Percentiles rank a stretch among this genome's conserved stretches.
These are phyloP conservation scores for Ilyonectria robusta DNA, from an alignment of 2,329 filamentous ascomycete genomes.

Conservation along the genomic window DNA sequence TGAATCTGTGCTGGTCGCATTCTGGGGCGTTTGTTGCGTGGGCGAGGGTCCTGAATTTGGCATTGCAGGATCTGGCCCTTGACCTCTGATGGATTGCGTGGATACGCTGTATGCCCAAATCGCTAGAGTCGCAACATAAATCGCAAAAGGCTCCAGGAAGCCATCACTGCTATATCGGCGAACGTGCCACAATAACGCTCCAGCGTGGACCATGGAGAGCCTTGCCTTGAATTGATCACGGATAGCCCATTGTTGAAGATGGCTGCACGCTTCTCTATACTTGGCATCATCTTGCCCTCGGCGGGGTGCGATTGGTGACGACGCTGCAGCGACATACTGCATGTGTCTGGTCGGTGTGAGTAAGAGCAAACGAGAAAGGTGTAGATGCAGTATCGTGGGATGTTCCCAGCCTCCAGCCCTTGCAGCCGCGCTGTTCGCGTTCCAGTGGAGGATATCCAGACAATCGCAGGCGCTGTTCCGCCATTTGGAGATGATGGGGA, in stretches of 20 bases:
- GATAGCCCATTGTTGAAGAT: conserved; percentile 35
- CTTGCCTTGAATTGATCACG: conserved; percentile 39
- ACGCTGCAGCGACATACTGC: conserved; percentile 17
- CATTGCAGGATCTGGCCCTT: not conserved
- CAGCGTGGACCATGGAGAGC: conserved; percentile 35
- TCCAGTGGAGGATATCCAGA: conserved; percentile 40
- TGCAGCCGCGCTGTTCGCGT: conserved; percentile 35
- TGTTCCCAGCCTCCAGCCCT: conserved; percentile 37
- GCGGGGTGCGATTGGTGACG: not conserved
- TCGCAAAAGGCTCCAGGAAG: conserved; percentile 35
- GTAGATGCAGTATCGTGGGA: conserved; percentile 39
- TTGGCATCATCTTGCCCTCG: not conserved
- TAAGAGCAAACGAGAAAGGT: conserved; percentile 36
- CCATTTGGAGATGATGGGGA: conserved; percentile 36
- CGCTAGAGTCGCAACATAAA: conserved; percentile 33
- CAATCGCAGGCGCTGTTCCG: conserved; percentile 39
- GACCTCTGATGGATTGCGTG: not conserved
- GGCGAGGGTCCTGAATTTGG: not conserved
- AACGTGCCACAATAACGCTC: conserved; percentile 38
- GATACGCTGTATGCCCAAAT: conserved; percentile 37
- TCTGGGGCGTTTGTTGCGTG: not conserved
- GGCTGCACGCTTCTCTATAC: conserved; percentile 24
- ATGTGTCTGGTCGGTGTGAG: conserved; percentile 34
- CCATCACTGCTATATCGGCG: conserved; percentile 35
- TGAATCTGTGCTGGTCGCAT: not conserved